phyloP scores from a whole-genome alignment of 495 filamentous ascomycete genomes.

The Tuber umbilicatum region DNA sequence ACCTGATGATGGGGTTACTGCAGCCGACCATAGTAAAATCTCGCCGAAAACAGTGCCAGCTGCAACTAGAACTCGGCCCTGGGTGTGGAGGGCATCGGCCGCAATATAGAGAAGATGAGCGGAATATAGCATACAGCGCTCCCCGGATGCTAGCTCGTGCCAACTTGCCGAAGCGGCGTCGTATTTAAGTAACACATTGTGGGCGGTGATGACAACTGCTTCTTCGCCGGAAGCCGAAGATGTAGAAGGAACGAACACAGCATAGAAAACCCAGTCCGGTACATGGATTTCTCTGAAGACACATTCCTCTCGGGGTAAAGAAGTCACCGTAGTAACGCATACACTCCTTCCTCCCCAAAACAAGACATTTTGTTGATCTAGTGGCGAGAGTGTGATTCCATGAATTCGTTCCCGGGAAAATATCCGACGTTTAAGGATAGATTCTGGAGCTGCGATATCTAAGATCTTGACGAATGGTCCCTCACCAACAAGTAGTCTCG shows the following conservation, averaged over 20 bases:
- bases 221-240: conserved; percentile 8
- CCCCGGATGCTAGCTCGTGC: conserved; percentile 55
- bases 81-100: conserved; percentile 43
- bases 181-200: conserved; percentile 63
- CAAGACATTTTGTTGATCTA: conserved; percentile 41
- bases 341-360: conserved; percentile 54
- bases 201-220: conserved; percentile 63
- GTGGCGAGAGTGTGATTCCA: conserved; percentile 50
- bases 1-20: conserved; percentile 26
- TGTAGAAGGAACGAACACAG: conserved; percentile 48
- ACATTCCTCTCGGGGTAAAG: conserved; percentile 9
- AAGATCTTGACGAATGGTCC: conserved; percentile 64
- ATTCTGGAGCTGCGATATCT: conserved; percentile 40
- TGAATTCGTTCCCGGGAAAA: conserved; percentile 63
- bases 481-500: conserved; percentile 61
- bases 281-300: conserved; percentile 42
- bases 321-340: conserved; percentile 38
- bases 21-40: conserved; percentile 79
- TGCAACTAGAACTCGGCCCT: conserved; percentile 61
- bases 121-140: conserved; percentile 80
- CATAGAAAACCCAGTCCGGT: conserved; percentile 80
- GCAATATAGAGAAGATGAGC: conserved; percentile 53
- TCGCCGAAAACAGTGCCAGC: conserved; percentile 92
- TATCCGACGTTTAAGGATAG: conserved; percentile 46
- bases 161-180: conserved; percentile 33